Evolutionary conservation across 139 green algal species (phyloP), one percentile per base, ranked within the genome.

Genomic region (Coccomyxa sp.): DNA sequence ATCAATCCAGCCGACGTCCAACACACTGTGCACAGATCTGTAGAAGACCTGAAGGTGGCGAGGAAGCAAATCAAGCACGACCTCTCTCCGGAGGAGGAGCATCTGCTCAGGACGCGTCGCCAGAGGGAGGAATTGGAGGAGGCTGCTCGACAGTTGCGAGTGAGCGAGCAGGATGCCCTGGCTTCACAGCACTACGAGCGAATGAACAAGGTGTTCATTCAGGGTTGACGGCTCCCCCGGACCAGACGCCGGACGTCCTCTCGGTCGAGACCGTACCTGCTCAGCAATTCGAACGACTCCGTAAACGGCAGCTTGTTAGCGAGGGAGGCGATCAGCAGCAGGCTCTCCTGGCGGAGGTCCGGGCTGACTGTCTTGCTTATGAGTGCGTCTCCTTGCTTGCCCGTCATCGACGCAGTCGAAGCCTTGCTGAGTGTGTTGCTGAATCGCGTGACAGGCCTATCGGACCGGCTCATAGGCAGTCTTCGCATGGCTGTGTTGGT

Each of bases 51-150:
- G 44, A 58, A 58, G 44, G 44, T 58, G 44, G 44, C 44, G 44
- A 58, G 44, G 44, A 58, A 58, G 44, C 44, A 58, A 58, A 58
- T 58, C 44, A 58, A 58, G 44, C 44, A 58, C 44, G 44, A 58
- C 10, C 44, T 58, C 44, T 58, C 44, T 58, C 44, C 44, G 44
- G 44, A 58, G 44, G 44, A 58, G 44, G 44, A 58, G 44, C 44
- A 58, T 58, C 44, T 58, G 44, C 44, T 58, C 44, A 58, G 44
- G 44, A 58, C 44, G 44, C 44, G 44, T 58, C 44, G 44, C 44
- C 44, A 58, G 44, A 58, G 44, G 14, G 44, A 58, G 44, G 44
- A 58, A 58, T 58, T 58, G 44, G 44, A 58, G 44, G 44, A 58
- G 44, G 44, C 44, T 58, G 44, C 44, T 58, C 44, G 44, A 58